Evolutionary conservation across 306 rosid species (phyloP), one percentile per base, ranked within the genome.

Genomic region (Cicer judaicum): DNA sequence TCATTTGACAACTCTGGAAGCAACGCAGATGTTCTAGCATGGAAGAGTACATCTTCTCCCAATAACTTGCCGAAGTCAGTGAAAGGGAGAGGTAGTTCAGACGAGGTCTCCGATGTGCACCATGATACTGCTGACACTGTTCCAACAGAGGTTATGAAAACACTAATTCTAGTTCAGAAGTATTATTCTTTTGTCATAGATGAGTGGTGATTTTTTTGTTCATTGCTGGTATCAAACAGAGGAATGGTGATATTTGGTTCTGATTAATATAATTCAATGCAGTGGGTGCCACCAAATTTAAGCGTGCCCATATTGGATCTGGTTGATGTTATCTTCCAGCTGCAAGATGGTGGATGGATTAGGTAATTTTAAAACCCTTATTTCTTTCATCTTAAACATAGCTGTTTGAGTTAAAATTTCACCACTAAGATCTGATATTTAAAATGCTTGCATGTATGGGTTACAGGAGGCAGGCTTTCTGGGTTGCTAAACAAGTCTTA

Each of bases 271-370:
- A 65, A 68, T 76, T 84, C 7, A 64, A 71, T 84, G 84, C 88
- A 95, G 99, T 95, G 99, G 99, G 96, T 90, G 81, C 96, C 99
- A 1, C 99, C 99, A 64, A 90, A 95, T 89, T 82, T 95, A 82
- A 92, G 96, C 68, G 80, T 77, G 44, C 99, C 98, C 24, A 90
- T 95, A 82, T 80, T 95, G 80, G 91, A 92, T 83, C 84, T 92
- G 82, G 97, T 95, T 68, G 99, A 95, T 73, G 96, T 92, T 83
- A 87, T 95, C 84, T 83, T 95, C 82, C 96, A 95, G 84, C 84
- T 95, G 72, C 99, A 92, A 56, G 99, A 95, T 79, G 99, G 99
- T 66, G 99, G 99, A 75, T 95, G 99, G 99, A 95, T 95, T 81
- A 92, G 99, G 99, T 95, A 79, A 73, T 70, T 72, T 65, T 16